Evolutionary conservation across 768 basidiomycete genomes (phyloP).

Genomic region (Chiua virens): DNA sequence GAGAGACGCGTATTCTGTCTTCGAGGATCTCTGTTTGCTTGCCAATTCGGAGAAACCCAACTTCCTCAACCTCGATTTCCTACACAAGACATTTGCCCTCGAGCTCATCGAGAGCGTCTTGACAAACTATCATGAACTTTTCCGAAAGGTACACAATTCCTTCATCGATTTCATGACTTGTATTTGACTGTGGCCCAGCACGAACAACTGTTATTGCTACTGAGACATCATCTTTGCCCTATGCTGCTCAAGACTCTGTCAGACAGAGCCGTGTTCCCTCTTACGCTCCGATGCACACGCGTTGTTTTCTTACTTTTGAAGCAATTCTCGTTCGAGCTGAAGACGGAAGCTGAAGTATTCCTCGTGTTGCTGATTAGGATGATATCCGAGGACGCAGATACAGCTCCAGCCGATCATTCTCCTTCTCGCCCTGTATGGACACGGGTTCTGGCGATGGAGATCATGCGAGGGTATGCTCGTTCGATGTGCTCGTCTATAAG

Average conservation of each 20-base stretch:
- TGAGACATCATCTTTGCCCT: conserved; percentile 88
- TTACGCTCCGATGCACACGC: conserved; percentile 87
- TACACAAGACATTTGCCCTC: conserved; percentile 94
- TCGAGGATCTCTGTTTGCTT: conserved; percentile 90
- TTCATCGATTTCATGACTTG: background rate
- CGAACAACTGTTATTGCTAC: conserved; percentile 77
- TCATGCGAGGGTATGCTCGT: conserved; percentile 71
- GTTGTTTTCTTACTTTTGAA: conserved; percentile 93
- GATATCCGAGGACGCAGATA: conserved; percentile 52
- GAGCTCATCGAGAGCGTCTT: conserved; percentile 96
- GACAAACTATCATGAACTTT: conserved; percentile 87
- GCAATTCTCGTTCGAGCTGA: conserved; percentile 80
- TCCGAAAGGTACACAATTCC: conserved; percentile 61
- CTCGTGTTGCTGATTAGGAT: conserved; percentile 69
- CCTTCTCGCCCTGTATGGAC: conserved; percentile 72
- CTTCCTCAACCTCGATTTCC: conserved; percentile 76
- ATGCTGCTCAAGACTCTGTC: conserved; percentile 84
- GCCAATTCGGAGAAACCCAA: conserved; percentile 78
- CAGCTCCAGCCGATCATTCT: conserved; percentile 26
- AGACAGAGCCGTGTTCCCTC: conserved; percentile 79
- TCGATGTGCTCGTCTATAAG: background rate
- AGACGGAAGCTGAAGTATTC: conserved; percentile 85
- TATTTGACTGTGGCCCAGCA: conserved; percentile 49
- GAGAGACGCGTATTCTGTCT: conserved; percentile 81
- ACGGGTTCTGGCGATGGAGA: conserved; percentile 89